Evolutionary conservation across 495 filamentous ascomycete genomes (phyloP), one percentile per base, ranked within the genome.

Genomic region (Lophiotrema nucula): DNA sequence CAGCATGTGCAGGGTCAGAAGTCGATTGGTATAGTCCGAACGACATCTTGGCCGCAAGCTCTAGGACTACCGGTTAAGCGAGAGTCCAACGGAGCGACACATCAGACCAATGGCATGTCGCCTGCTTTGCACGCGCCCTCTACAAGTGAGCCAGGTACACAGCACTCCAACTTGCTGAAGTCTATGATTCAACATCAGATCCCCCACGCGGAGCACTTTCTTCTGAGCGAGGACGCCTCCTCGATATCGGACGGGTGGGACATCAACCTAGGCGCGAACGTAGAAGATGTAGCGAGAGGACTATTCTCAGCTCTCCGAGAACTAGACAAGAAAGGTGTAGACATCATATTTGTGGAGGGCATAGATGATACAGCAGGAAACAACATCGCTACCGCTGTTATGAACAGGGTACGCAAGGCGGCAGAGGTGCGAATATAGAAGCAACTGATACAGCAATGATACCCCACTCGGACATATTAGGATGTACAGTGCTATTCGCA

Each of bases 371-470:
- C 59, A 4, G 82, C 88, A 1, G 61, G 57, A 37, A 86, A 89
- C 65, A 86, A 89, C 66, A 83, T 92, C 52, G 89, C 90, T n/a
- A 88, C 90, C 16, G 95, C 93, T 8, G 84, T 98, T 41, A 97
- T 98, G 95, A 98, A 98, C 67, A 78, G 92, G 61, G 73, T 97
- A 6, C 76, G 93, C 44, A 97, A 97, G 74, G 92, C 92, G 28
- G 91, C 93, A 70, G 69, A 85, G 39, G 19, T 43, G 6, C 10
- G 19, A 18, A 43, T 43, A 21, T 43, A 43, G 31, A 35, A 35
- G 31, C n/a, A n/a, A n/a, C n/a, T n/a, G n/a, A n/a, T n/a, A n/a
- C n/a, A n/a, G n/a, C n/a, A n/a, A n/a, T n/a, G n/a, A n/a, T n/a
- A n/a, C n/a, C n/a, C n/a, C n/a, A n/a, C n/a, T n/a, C n/a, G n/a